Evolutionary conservation across 2,329 filamentous ascomycete species (phyloP), one percentile per base, ranked within the genome.

Genomic region (Elsinoe fawcettii): DNA sequence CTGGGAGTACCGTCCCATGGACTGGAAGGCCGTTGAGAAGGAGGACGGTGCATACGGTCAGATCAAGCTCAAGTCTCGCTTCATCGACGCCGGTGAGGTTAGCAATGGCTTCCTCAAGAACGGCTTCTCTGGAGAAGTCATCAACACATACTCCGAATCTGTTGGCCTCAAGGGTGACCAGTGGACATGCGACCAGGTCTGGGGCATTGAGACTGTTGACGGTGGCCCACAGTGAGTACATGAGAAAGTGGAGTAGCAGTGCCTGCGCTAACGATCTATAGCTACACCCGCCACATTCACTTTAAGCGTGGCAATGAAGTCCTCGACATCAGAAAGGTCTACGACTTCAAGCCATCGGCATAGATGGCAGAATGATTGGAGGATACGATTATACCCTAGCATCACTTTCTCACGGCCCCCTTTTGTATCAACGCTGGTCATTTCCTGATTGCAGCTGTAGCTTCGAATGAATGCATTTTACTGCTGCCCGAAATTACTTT

Each of bases 21-120:
- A 86, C 67, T 83, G 78, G 73, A 69, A 72, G 20, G 77, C 72
- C 55, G 84, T 86, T 64, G 79, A 81, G 61, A 88, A 91, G 75
- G 75, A 74, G 23, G 90, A 96, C 75, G 85, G 84, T 77, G 80
- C 95, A 63, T 96, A 95, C 69, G 90, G 90, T 59, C 74, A 73
- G 57, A 79, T 93, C 61, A 75, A 75, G 55, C 87, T 58, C 77
- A 77, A 60, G 81, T 78, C 43, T 72, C 75, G 73, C 32, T 63
- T 73, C 7, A 70, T 69, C 39, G 73, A 74, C 58, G 64, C 71
- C 49, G 66, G 64, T 41, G 70, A 73, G 12, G 60, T 71, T 12
- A 65, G 68, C 5, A 72, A 77, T 39, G 80, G 76, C 3, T 81
- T 73, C 58, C 75, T 85, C 56, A 75, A 78, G 55, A 83, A 81